phyloP scores from a whole-genome alignment of 192 early-diverging fungal genomes.

The Coemansia sp. region DNA sequence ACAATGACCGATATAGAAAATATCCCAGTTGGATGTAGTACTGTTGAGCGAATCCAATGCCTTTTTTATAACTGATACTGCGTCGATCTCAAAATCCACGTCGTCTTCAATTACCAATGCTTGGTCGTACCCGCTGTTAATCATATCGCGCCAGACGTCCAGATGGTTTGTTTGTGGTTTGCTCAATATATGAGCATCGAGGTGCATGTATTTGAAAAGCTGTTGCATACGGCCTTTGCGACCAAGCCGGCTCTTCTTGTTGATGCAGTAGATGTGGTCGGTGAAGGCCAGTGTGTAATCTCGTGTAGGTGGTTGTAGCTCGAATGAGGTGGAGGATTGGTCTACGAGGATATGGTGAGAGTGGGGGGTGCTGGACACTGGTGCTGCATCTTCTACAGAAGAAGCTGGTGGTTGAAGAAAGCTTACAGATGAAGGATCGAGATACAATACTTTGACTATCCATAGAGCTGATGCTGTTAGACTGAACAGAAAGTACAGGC shows the following conservation, averaged over 20 bases:
- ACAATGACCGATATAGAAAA: conserved; percentile 54
- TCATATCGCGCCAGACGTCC: conserved; percentile 48
- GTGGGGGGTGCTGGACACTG: neutral
- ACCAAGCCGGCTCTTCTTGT: conserved; percentile 19
- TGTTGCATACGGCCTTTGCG: conserved; percentile 39
- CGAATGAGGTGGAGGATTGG: neutral
- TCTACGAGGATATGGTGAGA: neutral
- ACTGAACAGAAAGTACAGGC: conserved; percentile 44
- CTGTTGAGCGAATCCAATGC: conserved; percentile 13
- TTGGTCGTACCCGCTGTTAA: conserved; percentile 28
- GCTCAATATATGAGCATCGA: conserved; percentile 32
- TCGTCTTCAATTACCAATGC: conserved; percentile 55
- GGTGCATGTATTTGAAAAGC: conserved; percentile 35
- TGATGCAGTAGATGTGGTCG: conserved; percentile 52
- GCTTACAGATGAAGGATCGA: neutral
- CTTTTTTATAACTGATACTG: conserved; percentile 14
- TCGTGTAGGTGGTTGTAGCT: conserved; percentile 5
- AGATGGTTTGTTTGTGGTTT: conserved; percentile 24
- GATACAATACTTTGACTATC: conserved; percentile 27
- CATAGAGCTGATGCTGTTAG: conserved; percentile 30
- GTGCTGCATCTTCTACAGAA: neutral
- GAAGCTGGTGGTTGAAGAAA: neutral
- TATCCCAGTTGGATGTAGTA: conserved; percentile 36
- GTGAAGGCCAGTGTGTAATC: conserved; percentile 29
- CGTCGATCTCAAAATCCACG: conserved; percentile 50